A percentile compares a stretch with the other conserved stretches of the same genome.
These are phyloP conservation scores for Cyclostephanos tholiformis DNA, from an alignment of 108 stramenopile species.

Conservation along the genomic window DNA sequence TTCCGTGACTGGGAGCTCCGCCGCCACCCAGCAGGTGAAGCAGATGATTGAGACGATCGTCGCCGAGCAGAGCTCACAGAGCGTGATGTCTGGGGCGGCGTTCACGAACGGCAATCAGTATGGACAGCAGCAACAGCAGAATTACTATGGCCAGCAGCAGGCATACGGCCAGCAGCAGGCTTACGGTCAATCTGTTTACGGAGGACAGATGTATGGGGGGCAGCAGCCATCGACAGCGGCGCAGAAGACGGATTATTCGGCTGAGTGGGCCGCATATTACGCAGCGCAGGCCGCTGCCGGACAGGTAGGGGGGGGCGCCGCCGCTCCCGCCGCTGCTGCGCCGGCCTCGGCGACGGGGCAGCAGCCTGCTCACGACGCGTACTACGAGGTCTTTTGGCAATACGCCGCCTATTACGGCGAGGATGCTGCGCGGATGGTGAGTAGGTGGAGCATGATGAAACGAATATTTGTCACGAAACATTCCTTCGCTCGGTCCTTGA, in stretches of 20 bases:
- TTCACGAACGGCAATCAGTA: conserved; percentile 50
- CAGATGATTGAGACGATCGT: conserved; percentile 78
- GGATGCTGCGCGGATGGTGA: conserved; percentile 68
- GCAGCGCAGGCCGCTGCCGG: conserved; percentile 63
- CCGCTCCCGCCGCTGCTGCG: conserved; percentile 31
- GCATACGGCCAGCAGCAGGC: conserved; percentile 47
- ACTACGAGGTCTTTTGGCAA: conserved; percentile 91
- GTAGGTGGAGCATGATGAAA: background rate
- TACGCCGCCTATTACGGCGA: conserved; percentile 86
- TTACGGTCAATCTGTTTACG: conserved; percentile 35
- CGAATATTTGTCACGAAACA: background rate
- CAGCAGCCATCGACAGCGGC: conserved; percentile 20
- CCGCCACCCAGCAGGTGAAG: conserved; percentile 72
- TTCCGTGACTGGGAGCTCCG: conserved; percentile 74
- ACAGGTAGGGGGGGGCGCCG: conserved; percentile 14
- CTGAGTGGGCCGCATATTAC: conserved; percentile 76
- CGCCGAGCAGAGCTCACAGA: conserved; percentile 77
- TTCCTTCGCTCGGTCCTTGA: background rate
- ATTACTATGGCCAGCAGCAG: conserved; percentile 44
- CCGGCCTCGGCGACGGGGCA: conserved; percentile 27
- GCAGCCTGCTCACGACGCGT: conserved; percentile 71
- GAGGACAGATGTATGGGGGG: conserved; percentile 40
- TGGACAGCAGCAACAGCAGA: conserved; percentile 51
- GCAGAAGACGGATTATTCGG: conserved; percentile 61
- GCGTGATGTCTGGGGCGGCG: conserved; percentile 72